These are phyloP conservation scores for Neurospora cerealis DNA, from an alignment of 495 filamentous ascomycete genomes.

Conservation along the genomic window DNA sequence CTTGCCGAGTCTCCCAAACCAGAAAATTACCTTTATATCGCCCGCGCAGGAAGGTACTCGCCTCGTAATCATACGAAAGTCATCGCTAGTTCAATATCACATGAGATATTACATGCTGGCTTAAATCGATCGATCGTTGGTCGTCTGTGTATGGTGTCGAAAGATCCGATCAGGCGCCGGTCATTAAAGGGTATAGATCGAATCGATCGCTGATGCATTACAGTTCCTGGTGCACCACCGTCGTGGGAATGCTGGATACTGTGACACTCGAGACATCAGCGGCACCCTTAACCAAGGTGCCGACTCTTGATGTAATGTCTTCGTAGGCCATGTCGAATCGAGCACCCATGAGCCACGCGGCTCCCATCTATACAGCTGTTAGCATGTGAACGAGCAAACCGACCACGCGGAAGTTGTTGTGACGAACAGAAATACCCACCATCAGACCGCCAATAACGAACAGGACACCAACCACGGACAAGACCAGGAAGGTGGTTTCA, in stretches of 20 bases:
- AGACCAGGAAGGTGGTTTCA: slow-evolving; percentile 28
- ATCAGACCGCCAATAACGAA: slow-evolving; percentile 32
- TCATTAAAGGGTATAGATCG: slow-evolving; percentile 8
- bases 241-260: neutral
- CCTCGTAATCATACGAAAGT: neutral
- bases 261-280: slow-evolving; percentile 6
- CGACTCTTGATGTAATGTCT: slow-evolving; percentile 19
- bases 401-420: neutral
- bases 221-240: slow-evolving; percentile 31
- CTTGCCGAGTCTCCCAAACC: neutral
- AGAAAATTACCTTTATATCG: neutral
- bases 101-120: neutral
- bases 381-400: slow-evolving; percentile 3
- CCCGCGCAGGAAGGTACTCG: neutral
- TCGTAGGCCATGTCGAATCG: slow-evolving; percentile 40
- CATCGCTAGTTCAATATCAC: neutral
- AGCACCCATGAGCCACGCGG: slow-evolving; percentile 58
- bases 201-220: slow-evolving; percentile 11
- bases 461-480: slow-evolving; percentile 23
- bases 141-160: neutral
- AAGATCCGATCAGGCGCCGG: neutral
- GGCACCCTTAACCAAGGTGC: slow-evolving; percentile 6
- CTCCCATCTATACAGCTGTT: slow-evolving; percentile 41
- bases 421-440: slow-evolving; percentile 23
- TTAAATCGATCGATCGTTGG: neutral